A percentile compares a stretch with the other conserved stretches of the same genome.
Conservation (phyloP, 176 grass and related monocot genomes). For the Oryza longistaminata region DNA sequence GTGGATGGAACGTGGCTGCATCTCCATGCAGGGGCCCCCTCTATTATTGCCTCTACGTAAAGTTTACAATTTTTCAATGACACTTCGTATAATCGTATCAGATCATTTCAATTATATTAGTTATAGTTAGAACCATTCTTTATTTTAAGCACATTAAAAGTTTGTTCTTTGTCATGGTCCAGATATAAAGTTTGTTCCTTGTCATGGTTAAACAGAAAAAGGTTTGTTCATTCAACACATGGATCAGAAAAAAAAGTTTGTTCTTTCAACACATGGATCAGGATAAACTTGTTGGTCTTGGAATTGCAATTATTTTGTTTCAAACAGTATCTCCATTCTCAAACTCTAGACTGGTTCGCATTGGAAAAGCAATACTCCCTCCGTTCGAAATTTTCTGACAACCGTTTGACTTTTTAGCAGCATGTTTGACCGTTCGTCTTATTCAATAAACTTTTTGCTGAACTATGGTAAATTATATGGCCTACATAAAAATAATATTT, state of each 20-base stretch:
- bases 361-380: too few relatives aligned
- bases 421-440: too few relatives aligned
- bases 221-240: neutral
- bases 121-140: neutral
- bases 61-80: neutral
- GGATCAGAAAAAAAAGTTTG: too few relatives aligned
- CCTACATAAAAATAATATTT: too few relatives aligned
- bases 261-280: neutral
- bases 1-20: neutral
- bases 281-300: neutral
- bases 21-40: neutral
- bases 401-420: too few relatives aligned
- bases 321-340: too few relatives aligned
- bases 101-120: neutral
- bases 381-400: too few relatives aligned
- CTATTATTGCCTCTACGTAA: neutral
- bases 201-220: neutral
- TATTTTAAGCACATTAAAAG: neutral
- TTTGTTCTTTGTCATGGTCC: neutral
- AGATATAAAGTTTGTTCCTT: neutral
- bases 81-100: neutral
- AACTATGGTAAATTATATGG: too few relatives aligned
- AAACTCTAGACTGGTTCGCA: too few relatives aligned
- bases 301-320: neutral
- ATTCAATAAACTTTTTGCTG: too few relatives aligned